phyloP scores from a whole-genome alignment of 305 asterid genomes.

The Fraxinus albicans region DNA sequence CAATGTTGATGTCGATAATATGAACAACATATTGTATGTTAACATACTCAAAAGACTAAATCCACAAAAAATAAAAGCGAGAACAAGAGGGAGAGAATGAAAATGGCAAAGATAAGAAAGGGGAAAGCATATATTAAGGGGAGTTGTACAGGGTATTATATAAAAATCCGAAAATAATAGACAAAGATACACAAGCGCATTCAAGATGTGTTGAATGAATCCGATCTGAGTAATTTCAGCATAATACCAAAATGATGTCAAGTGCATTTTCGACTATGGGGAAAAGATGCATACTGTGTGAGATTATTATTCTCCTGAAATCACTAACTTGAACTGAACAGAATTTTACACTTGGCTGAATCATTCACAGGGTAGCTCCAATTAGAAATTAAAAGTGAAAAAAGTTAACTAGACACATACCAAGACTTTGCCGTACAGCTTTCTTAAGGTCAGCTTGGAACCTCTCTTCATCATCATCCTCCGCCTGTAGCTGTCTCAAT shows the following conservation, averaged over 20 bases:
- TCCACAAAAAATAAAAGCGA: background rate
- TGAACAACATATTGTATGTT: background rate
- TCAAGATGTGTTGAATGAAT: background rate
- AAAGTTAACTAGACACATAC: slow-evolving; percentile 35
- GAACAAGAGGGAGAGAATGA: background rate
- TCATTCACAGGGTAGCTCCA: background rate
- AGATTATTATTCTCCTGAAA: background rate
- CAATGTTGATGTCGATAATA: background rate
- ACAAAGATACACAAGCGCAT: background rate
- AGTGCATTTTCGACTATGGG: background rate
- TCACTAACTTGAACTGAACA: background rate
- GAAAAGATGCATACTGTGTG: background rate
- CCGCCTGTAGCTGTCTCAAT: slow-evolving; percentile 64
- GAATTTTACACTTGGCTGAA: background rate
- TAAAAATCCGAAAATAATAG: background rate
- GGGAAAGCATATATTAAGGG: background rate
- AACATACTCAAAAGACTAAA: background rate
- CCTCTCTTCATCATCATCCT: slow-evolving; percentile 90
- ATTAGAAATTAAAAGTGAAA: slow-evolving; percentile 21
- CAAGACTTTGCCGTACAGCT: slow-evolving; percentile 91
- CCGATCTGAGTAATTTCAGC: background rate
- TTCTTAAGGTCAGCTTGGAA: slow-evolving; percentile 88
- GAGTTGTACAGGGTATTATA: background rate
- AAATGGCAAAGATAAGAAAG: background rate
- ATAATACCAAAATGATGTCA: background rate